phyloP scores from a whole-genome alignment of 2,329 filamentous ascomycete genomes.

The Diaporthe vexans region DNA sequence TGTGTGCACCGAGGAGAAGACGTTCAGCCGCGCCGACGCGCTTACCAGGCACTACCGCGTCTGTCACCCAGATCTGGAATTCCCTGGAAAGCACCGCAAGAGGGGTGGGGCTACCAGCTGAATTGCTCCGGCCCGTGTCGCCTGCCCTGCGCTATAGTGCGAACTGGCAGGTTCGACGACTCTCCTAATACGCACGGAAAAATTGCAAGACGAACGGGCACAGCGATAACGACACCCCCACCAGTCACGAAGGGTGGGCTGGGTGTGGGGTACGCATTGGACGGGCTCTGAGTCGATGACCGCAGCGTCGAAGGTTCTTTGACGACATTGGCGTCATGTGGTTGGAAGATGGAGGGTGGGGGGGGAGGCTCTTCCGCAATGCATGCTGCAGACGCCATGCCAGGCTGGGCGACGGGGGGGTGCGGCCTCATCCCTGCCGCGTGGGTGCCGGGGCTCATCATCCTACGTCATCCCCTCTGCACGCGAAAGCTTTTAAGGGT shows the following conservation, averaged over 20 bases:
- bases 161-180: neutral
- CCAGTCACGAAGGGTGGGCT: neutral
- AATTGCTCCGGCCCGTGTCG: neutral
- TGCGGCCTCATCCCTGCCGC: slow-evolving; percentile 8
- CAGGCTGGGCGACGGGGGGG: neutral
- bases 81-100: slow-evolving; percentile 74
- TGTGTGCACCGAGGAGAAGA: slow-evolving; percentile 95
- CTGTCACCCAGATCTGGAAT: slow-evolving; percentile 89
- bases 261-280: neutral
- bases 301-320: slow-evolving; percentile 20
- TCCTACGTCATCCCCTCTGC: slow-evolving; percentile 29
- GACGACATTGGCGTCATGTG: slow-evolving; percentile 36
- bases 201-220: neutral
- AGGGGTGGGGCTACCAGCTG: slow-evolving; percentile 48
- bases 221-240: slow-evolving; percentile 6
- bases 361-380: slow-evolving; percentile 21
- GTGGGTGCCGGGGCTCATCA: slow-evolving; percentile 14
- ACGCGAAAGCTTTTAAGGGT: slow-evolving; percentile 17
- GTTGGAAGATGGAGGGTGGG: slow-evolving; percentile 26
- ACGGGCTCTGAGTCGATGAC: slow-evolving; percentile 31
- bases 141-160: neutral
- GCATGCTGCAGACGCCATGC: slow-evolving; percentile 6
- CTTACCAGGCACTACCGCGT: slow-evolving; percentile 95
- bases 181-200: neutral
- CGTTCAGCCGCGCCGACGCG: slow-evolving; percentile 94